phyloP scores from a whole-genome alignment of 495 filamentous ascomycete species.

The Xeromyces bisporus region DNA sequence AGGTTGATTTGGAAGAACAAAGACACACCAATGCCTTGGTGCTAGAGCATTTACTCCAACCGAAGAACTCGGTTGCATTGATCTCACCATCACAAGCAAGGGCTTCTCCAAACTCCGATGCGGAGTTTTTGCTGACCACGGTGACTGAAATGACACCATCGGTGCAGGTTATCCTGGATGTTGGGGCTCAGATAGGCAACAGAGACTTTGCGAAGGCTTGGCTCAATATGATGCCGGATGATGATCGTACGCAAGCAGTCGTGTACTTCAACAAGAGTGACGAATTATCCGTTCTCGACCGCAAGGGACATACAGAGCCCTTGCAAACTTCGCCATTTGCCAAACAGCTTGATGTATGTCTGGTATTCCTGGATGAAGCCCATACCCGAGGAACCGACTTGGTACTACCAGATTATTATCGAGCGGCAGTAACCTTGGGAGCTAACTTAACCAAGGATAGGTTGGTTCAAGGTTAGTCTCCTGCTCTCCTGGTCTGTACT shows the following conservation, averaged over 20 bases:
- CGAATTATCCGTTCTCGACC: conserved; percentile 25
- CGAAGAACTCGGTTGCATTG: conserved; percentile 5
- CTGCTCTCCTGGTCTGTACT: background rate
- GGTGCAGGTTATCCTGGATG: conserved; percentile 45
- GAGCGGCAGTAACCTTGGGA: conserved; percentile 32
- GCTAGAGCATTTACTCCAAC: conserved; percentile 34
- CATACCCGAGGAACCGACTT: conserved; percentile 64
- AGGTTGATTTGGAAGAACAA: conserved; percentile 37
- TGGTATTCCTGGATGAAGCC: conserved; percentile 58
- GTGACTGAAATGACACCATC: conserved; percentile 25
- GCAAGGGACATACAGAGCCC: conserved; percentile 24
- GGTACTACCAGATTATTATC: no score
- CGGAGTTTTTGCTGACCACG: conserved; percentile 1
- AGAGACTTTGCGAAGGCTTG: conserved; percentile 25
- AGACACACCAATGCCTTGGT: conserved; percentile 49
- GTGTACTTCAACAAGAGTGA: conserved; percentile 39
- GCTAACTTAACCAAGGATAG: conserved; percentile 61
- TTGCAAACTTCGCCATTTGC: conserved; percentile 42
- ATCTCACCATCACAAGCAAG: no score
- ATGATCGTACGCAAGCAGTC: conserved; percentile 27
- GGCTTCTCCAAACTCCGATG: no score
- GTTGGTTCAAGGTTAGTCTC: conserved; percentile 35
- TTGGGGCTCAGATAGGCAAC: conserved; percentile 52
- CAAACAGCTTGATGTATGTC: conserved; percentile 37
- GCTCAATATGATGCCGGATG: conserved; percentile 28